Evolutionary conservation across 352 stramenopile species (phyloP).

Genomic region (Pythium guiyangense): DNA sequence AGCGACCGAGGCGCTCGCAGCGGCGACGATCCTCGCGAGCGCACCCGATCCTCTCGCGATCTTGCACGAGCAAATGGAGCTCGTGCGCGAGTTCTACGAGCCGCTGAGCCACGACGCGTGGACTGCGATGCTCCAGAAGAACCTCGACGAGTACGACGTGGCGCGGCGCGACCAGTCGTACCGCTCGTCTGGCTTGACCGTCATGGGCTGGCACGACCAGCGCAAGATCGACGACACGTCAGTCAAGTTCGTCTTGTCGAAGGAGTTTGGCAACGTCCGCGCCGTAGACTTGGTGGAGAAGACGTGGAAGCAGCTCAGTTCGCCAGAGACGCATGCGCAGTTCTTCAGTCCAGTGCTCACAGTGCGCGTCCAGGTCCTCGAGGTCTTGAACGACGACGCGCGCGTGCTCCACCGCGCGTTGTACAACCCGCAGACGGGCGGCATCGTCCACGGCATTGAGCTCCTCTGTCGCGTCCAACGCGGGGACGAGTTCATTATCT

Average conservation of each 20-base stretch:
- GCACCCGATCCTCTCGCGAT: background rate
- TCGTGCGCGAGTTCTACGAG: conserved; percentile 37
- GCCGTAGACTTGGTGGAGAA: conserved; percentile 31
- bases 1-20: background rate
- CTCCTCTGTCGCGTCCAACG: conserved; percentile 45
- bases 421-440: conserved; percentile 50
- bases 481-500: conserved; percentile 47
- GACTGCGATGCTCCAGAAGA: conserved; percentile 16
- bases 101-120: conserved; percentile 17
- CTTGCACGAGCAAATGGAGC: conserved; percentile 31
- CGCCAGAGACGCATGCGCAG: conserved; percentile 23
- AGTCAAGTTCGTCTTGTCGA: conserved; percentile 43
- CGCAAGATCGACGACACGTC: conserved; percentile 32
- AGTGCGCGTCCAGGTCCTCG: conserved; percentile 46
- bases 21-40: background rate
- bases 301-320: conserved; percentile 28
- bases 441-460: conserved; percentile 48
- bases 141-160: conserved; percentile 27
- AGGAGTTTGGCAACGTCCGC: conserved; percentile 30
- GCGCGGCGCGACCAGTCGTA: conserved; percentile 23
- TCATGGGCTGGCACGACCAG: conserved; percentile 54
- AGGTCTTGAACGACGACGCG: conserved; percentile 45
- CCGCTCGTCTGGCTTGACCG: conserved; percentile 21
- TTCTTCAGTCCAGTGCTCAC: conserved; percentile 37
- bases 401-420: conserved; percentile 51